phyloP scores from a whole-genome alignment of 1,284 basidiomycete species.

The Trichosporon asahii region DNA sequence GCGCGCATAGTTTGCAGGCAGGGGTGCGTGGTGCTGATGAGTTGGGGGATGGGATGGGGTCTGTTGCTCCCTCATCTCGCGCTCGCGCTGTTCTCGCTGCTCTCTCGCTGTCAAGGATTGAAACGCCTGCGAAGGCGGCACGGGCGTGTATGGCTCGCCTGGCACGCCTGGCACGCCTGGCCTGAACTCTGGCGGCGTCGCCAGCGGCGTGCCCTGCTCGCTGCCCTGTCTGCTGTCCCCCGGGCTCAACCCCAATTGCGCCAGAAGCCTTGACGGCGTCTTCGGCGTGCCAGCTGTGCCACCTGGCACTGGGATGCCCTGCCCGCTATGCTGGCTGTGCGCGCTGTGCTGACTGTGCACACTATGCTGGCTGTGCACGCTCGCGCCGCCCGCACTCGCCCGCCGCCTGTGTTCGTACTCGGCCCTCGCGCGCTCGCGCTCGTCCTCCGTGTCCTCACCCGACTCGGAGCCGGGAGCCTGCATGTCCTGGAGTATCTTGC shows the following conservation, averaged over 20 bases:
- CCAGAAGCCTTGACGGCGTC: slow-evolving; percentile 21
- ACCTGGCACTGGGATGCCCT: slow-evolving; percentile 1
- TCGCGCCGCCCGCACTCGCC: background rate
- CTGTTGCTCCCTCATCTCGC: too few species aligned
- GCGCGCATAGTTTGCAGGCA: background rate
- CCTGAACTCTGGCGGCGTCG: slow-evolving; percentile 13
- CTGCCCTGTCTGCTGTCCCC: background rate
- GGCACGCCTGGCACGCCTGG: background rate
- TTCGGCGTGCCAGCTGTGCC: slow-evolving; percentile 2
- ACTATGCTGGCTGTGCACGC: background rate
- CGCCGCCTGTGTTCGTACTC: slow-evolving; percentile 33
- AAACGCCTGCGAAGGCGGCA: background rate
- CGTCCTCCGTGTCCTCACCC: slow-evolving; percentile 20
- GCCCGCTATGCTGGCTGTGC: background rate
- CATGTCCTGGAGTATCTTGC: slow-evolving; percentile 66
- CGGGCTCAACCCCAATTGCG: slow-evolving; percentile 25
- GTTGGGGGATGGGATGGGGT: background rate
- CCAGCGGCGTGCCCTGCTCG: slow-evolving; percentile 15
- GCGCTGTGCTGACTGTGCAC: background rate
- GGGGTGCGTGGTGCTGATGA: too few species aligned
- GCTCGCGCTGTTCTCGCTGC: background rate
- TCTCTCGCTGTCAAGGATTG: background rate
- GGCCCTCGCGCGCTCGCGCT: slow-evolving; percentile 24
- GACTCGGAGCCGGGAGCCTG: slow-evolving; percentile 55
- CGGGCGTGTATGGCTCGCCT: too few species aligned